A percentile compares a stretch with the other conserved stretches of the same genome.
These are phyloP conservation scores for Ulmus americana DNA, from an alignment of 331 rosid species.

Conservation along the genomic window DNA sequence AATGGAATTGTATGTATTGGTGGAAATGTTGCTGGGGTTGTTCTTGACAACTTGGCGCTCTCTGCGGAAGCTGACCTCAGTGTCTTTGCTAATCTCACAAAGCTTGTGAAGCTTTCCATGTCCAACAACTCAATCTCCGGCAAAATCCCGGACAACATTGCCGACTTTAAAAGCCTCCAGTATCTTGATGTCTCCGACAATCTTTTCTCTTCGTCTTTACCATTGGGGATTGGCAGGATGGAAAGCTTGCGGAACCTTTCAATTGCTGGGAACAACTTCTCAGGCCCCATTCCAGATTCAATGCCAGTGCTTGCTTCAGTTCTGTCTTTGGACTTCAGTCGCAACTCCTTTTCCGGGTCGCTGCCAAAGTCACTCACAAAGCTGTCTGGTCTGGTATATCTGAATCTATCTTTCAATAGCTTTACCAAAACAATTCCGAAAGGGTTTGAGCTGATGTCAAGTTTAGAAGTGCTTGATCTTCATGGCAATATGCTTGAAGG, in stretches of 20 bases:
- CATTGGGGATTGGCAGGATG: constrained; percentile 50
- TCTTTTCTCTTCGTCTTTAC: constrained; percentile 59
- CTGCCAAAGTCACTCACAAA: constrained; percentile 55
- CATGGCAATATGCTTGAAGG: constrained; percentile 82
- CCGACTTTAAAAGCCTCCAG: constrained; percentile 59
- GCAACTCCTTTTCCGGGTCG: constrained; percentile 57
- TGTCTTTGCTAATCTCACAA: constrained; percentile 68
- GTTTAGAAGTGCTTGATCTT: constrained; percentile 70
- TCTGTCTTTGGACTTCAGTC: constrained; percentile 74
- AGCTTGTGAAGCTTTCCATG: constrained; percentile 76
- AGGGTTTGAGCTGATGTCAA: constrained; percentile 60
- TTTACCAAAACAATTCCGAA: constrained; percentile 63
- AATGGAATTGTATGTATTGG: constrained; percentile 84
- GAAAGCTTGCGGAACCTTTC: constrained; percentile 63
- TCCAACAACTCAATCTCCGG: constrained; percentile 74
- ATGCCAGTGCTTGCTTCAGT: constrained; percentile 59
- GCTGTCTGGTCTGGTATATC: constrained; percentile 49
- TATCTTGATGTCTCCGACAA: constrained; percentile 78
- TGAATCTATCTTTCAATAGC: constrained; percentile 68
- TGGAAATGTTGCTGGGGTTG: constrained; percentile 92
- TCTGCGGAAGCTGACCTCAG: constrained; percentile 76
- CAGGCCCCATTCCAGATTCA: constrained; percentile 63
- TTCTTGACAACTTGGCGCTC: constrained; percentile 70
- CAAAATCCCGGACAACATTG: constrained; percentile 52
- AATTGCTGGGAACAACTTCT: constrained; percentile 77